Base-by-base conservation (phyloP, 192 early-diverging fungal genomes). In the Coemansia sp. region DNA sequence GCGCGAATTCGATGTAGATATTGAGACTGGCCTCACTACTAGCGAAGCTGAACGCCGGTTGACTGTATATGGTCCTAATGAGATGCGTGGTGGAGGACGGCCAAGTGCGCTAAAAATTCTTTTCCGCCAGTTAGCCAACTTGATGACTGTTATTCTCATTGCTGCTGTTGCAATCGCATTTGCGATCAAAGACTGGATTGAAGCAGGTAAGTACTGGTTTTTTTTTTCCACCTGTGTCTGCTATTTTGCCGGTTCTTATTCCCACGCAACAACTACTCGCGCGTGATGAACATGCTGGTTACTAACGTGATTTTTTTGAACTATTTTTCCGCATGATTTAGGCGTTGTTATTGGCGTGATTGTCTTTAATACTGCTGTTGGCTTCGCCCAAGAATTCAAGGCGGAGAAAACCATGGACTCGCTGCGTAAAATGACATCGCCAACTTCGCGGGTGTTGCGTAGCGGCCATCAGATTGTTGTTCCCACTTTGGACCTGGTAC, bases 401-500 rank as follows among this genome's bases (percentile, higher is more conserved):
- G 95, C 97, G 10, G 92, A 89, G 64, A 92, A 93, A 59, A 94
- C 96, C 9, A 87, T 98, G 88, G 94, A 98, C 64, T 92, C 96
- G 26, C 82, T 98, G 38, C 83, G 93, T 49, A 88, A 90, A 38
- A 85, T 98, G 82, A 85, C 89, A 9, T 94, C 95, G 16, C 94
- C 95, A 2, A 89, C 90, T 54, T 88, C 90, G 22, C 86, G 85
- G 32, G 94, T 98, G 26, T 78, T 98, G 69, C 91, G 96, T 52
- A 89, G 90, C 56, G 93, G 92, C 7, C 82, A 84, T 31, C 84
- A 87, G 68, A 78, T 84, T 19, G 85, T 85, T 16, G 81, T 96
- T 47, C 81, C 94, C 18, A 92, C 94, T 7, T 77, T 75, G 48
- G 89, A 91, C 8, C 72, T 95, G 12, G 93, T 96, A 8, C 90